These are phyloP conservation scores for Penicillium griseofulvum DNA, from an alignment of 2,329 filamentous ascomycete genomes.

Conservation along the genomic window DNA sequence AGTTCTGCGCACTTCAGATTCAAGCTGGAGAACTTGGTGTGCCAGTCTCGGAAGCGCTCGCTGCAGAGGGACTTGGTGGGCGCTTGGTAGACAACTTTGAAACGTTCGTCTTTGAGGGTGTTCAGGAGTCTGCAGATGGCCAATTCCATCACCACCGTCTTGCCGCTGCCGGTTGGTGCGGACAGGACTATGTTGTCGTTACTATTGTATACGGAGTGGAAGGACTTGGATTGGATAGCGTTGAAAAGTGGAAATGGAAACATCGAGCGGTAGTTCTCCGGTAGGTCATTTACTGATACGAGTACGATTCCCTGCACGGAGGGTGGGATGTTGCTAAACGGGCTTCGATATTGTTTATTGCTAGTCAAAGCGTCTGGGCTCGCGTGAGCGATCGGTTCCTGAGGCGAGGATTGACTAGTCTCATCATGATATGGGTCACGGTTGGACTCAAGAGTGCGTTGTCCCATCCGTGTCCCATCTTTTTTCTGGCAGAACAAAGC, in stretches of 20 bases:
- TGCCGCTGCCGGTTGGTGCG: slow-evolving; percentile 80
- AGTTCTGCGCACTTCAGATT: slow-evolving; percentile 71
- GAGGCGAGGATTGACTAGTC: not conserved
- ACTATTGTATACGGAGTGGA: slow-evolving; percentile 62
- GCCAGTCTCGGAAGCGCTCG: slow-evolving; percentile 75
- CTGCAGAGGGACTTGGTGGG: slow-evolving; percentile 80
- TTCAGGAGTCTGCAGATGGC: slow-evolving; percentile 72
- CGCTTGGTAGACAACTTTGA: slow-evolving; percentile 82
- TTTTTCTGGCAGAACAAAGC: slow-evolving; percentile 22
- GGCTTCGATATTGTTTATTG: not conserved
- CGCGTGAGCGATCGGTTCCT: not conserved
- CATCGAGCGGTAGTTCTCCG: slow-evolving; percentile 66
- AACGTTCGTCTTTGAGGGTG: slow-evolving; percentile 56
- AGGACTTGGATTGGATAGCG: slow-evolving; percentile 78
- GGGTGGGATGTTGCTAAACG: slow-evolving; percentile 29
- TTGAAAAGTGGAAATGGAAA: slow-evolving; percentile 78
- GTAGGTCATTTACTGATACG: slow-evolving; percentile 59
- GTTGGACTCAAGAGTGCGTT: not conserved
- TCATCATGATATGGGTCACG: not conserved
- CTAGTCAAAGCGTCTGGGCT: not conserved
- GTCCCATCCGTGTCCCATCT: not conserved
- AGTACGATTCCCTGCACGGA: slow-evolving; percentile 60
- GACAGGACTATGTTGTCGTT: slow-evolving; percentile 76
- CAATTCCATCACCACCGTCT: slow-evolving; percentile 77
- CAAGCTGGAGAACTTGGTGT: slow-evolving; percentile 66